Evolutionary conservation across 768 basidiomycete genomes (phyloP), one percentile per base, ranked within the genome.

Genomic region (Tephrocybe sp.): DNA sequence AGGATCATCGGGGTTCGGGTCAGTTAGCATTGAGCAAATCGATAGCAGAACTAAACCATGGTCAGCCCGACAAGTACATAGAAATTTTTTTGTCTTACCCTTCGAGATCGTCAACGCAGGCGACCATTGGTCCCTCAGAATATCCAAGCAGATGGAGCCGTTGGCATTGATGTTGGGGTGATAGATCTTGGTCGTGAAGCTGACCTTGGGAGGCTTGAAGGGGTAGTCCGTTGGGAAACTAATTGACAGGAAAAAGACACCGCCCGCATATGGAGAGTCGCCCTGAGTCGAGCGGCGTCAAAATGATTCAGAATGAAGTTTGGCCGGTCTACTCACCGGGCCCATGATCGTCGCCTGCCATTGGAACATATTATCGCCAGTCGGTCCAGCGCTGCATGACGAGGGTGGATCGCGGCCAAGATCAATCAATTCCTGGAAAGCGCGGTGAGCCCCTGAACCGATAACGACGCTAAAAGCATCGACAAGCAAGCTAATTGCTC

Each of bases 311-410:
- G 49, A 42, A 24, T 35, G 42, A 48, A 24, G 47, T 41, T 37
- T 43, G 30, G 16, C 24, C 46, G 25, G 27, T 39, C n/a, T 21
- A 77, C 94, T 69, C 64, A 96, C 95, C 51, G 96, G 96, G 35
- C 96, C 96, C 96, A 98, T 98, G 69, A 98, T 98, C 59, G 96
- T 98, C 53, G 96, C 96, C 70, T 98, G 94, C 96, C 95, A 98
- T 68, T 93, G 86, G 79, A 98, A 99, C 86, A 98, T 87, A 74
- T 98, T 95, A 67, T 98, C 95, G 45, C 92, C 92, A 53, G 89
- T 93, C 36, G 97, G 97, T 45, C 97, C 97, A 61, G 97, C 97
- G 63, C 92, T 95, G 87, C 97, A 99, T 49, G 97, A 98, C 46
- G 95, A 94, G 60, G 97, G 97, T 70, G 97, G 97, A 79, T 99